Percentiles rank a stretch among this genome's conserved stretches.
Conservation (phyloP, 2,329 filamentous ascomycete species). For the Arthrobotrys musiformis region DNA sequence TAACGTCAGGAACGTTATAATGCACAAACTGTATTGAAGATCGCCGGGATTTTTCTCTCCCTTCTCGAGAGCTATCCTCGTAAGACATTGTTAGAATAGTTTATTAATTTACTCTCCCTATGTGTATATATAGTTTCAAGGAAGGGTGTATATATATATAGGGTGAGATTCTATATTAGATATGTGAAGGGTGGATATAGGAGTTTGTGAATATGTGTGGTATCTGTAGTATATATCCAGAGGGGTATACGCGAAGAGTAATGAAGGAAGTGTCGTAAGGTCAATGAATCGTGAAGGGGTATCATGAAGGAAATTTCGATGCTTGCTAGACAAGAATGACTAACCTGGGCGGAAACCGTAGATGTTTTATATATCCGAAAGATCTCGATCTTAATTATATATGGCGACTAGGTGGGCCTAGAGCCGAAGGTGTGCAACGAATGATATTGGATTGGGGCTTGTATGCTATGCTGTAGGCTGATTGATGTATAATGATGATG, state of each 20-base stretch:
- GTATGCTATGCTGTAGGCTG: conserved; percentile 53
- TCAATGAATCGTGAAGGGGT: conserved; percentile 19
- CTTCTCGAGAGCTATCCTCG: conserved; percentile 39
- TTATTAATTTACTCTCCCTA: background rate
- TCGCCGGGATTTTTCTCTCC: conserved; percentile 46
- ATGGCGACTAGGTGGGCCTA: conserved; percentile 22
- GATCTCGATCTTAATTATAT: conserved; percentile 39
- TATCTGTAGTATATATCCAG: background rate
- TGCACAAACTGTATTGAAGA: conserved; percentile 54
- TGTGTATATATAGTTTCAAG: background rate
- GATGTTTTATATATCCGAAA: conserved; percentile 51
- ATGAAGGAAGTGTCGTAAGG: conserved; percentile 4
- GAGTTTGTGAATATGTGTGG: too few relatives aligned
- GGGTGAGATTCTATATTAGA: background rate
- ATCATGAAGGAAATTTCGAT: conserved; percentile 19
- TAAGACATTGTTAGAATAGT: conserved; percentile 47
- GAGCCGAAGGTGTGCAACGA: conserved; percentile 37
- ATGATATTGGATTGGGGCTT: conserved; percentile 52
- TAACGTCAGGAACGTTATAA: conserved; percentile 48
- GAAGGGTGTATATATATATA: background rate
- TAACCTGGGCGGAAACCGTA: conserved; percentile 43
- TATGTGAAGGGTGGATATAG: background rate
- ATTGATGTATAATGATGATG: conserved; percentile 50
- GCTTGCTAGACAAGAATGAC: conserved; percentile 23
- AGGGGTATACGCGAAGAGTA: background rate